Conservation (phyloP, 306 rosid genomes). For the peach (Prunus persica) region Prunus_persica_NCBIv2 NC_034015.1:9351001-9351500, state of each 20-base stretch:
- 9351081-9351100: background rate
- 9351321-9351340: conserved; percentile 91
- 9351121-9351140: background rate
- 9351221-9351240: conserved; percentile 22
- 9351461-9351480: background rate
- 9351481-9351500: background rate
- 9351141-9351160: background rate
- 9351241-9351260: background rate
- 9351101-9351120: background rate
- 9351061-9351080: background rate
- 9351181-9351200: background rate
- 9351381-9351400: background rate
- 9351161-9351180: background rate
- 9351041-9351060: background rate
- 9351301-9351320: conserved; percentile 90
- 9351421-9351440: background rate
- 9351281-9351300: conserved; percentile 97
- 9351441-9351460: background rate
- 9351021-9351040: background rate
- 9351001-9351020: background rate
- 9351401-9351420: background rate
- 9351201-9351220: conserved; percentile 13
- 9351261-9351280: conserved; percentile 99
- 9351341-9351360: conserved; percentile 89
- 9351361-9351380: background rate